These are phyloP conservation scores for Russula sp. DNA, from an alignment of 768 basidiomycete species.

Conservation along the genomic window DNA sequence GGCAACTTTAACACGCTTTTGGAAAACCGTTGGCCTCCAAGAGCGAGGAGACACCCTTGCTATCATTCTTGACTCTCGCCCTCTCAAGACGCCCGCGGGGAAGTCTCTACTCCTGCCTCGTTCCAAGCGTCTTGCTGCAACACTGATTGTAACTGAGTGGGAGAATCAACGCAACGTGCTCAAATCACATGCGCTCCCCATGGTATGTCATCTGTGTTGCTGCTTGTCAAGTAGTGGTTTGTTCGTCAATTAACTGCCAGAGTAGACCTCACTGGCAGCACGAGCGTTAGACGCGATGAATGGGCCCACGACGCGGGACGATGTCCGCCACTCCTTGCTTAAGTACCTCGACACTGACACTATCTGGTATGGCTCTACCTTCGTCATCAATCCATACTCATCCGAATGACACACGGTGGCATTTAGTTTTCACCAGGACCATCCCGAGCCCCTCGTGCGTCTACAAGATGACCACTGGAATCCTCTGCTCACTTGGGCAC, in stretches of 20 bases:
- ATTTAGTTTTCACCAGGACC: conserved; percentile 72
- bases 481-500: conserved; percentile 77
- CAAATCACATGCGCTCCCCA: conserved; percentile 86
- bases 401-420: conserved; percentile 4
- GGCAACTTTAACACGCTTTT: conserved; percentile 81
- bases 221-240: not conserved
- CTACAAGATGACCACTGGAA: conserved; percentile 84
- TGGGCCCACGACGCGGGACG: conserved; percentile 45
- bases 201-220: conserved; percentile 44
- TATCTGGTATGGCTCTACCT: conserved; percentile 51
- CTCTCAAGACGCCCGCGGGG: conserved; percentile 87
- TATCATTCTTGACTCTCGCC: conserved; percentile 74
- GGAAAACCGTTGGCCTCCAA: conserved; percentile 85
- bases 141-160: conserved; percentile 93
- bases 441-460: conserved; percentile 64
- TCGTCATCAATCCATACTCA: not conserved
- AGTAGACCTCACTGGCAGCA: conserved; percentile 84
- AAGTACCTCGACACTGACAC: conserved; percentile 94
- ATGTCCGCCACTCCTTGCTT: conserved; percentile 63
- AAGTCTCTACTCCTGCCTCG: conserved; percentile 63
- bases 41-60: conserved; percentile 43
- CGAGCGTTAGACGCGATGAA: conserved; percentile 78
- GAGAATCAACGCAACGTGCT: conserved; percentile 81
- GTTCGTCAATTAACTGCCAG: not conserved
- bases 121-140: conserved; percentile 63